Conservation (phyloP, 176 grass and related monocot species). For the Neostapfia colusana region DNA sequence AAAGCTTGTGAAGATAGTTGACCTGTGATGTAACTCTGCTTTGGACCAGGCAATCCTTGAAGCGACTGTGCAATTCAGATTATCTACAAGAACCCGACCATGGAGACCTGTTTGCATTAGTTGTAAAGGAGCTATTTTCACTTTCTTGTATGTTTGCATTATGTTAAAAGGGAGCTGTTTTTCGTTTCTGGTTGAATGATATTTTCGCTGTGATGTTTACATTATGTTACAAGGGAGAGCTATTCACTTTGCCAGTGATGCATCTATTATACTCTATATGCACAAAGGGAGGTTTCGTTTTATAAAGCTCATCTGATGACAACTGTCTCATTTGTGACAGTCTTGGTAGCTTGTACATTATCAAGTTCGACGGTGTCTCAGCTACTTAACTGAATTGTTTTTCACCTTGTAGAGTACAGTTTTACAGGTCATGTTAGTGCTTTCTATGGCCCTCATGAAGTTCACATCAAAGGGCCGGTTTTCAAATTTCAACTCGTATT, state of each 20-base stretch:
- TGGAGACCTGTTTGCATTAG: not conserved
- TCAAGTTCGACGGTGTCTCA: not conserved
- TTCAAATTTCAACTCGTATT: no score
- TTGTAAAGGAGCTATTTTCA: constrained; percentile 1
- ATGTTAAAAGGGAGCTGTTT: not conserved
- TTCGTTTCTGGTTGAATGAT: not conserved
- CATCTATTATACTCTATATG: not conserved
- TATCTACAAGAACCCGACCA: not conserved
- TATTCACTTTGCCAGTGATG: not conserved
- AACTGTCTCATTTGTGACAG: not conserved
- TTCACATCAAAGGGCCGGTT: no score
- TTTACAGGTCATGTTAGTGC: no score
- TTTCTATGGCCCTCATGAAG: no score
- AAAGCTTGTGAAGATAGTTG: constrained; percentile 71
- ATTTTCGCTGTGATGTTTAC: not conserved
- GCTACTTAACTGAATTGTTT: not conserved
- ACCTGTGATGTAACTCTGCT: constrained; percentile 35
- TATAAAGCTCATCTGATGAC: not conserved
- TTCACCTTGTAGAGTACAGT: not conserved
- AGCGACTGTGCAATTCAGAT: not conserved
- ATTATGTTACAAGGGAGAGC: not conserved
- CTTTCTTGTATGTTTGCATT: constrained; percentile 4
- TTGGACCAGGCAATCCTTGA: not conserved
- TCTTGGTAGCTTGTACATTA: not conserved
- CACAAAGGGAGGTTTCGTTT: not conserved